Evolutionary conservation across 139 green algal species (phyloP).

Genomic region (Astrephomene gubernaculifera): DNA sequence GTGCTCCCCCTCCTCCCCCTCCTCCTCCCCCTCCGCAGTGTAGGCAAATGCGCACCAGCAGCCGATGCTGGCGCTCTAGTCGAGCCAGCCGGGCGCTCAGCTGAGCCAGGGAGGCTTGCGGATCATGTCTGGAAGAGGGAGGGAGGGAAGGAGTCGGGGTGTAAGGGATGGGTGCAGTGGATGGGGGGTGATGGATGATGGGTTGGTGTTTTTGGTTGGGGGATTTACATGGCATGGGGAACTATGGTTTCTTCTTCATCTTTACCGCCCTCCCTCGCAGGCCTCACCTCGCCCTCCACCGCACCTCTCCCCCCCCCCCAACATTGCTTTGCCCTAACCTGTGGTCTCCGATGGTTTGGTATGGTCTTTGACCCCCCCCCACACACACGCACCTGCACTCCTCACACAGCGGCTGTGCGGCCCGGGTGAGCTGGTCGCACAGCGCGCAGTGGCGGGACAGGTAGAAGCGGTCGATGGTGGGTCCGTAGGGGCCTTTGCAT

Average conservation of each 20-base stretch:
- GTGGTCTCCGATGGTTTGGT: neutral
- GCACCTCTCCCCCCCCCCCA: no score
- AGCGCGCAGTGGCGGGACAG: slow-evolving; percentile 92
- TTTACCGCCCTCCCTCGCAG: no score
- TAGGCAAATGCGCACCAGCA: slow-evolving; percentile 80
- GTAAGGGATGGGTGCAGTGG: neutral
- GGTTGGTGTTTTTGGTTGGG: neutral
- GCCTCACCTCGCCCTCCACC: no score
- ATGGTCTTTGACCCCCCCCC: neutral
- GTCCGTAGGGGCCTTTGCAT: no score
- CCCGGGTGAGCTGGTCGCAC: slow-evolving; percentile 87
- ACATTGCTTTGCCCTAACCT: no score
- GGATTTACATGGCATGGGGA: neutral
- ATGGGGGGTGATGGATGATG: neutral
- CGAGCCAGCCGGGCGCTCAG: slow-evolving; percentile 56
- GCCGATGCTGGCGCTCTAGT: slow-evolving; percentile 73
- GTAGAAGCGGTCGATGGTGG: slow-evolving; percentile 94
- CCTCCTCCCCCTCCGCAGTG: slow-evolving; percentile 83
- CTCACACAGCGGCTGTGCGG: slow-evolving; percentile 76
- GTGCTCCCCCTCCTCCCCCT: no score
- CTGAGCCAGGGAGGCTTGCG: slow-evolving; percentile 40
- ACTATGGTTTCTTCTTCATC: no score
- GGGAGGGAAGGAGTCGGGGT: neutral
- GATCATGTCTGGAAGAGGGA: slow-evolving; percentile 14
- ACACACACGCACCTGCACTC: slow-evolving; percentile 13